Evolutionary conservation across 2,329 filamentous ascomycete species (phyloP).

Genomic region (Aspergillus latus): DNA sequence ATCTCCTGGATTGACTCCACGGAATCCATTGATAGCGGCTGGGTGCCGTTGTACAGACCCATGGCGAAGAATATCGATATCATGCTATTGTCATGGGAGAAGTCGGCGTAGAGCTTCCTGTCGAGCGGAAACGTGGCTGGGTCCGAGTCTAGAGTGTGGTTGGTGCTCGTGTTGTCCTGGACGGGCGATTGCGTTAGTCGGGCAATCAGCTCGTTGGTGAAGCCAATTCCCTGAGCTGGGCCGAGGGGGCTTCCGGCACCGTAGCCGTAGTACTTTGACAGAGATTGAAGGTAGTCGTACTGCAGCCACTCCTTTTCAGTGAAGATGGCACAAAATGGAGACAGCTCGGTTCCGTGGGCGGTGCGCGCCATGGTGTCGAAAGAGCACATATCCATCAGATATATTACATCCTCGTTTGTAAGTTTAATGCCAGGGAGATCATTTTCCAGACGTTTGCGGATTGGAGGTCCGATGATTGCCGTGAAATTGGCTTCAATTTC

Average conservation of each 20-base stretch:
- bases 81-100: constrained; percentile 90
- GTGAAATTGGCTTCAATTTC: constrained; percentile 60
- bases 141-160: constrained; percentile 70
- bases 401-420: constrained; percentile 61
- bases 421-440: constrained; percentile 69
- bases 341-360: constrained; percentile 53
- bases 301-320: constrained; percentile 68
- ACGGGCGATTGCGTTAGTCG: constrained; percentile 71
- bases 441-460: constrained; percentile 67
- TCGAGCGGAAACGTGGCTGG: constrained; percentile 71
- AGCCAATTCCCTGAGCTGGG: constrained; percentile 83
- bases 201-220: constrained; percentile 81
- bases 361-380: constrained; percentile 72
- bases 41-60: constrained; percentile 70
- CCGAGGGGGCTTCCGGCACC: constrained; percentile 74
- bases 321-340: constrained; percentile 76
- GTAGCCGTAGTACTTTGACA: constrained; percentile 84
- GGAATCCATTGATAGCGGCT: constrained; percentile 53
- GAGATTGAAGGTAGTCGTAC: constrained; percentile 77
- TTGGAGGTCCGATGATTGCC: constrained; percentile 63
- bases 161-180: constrained; percentile 70
- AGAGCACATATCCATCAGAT: constrained; percentile 85
- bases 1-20: constrained; percentile 52
- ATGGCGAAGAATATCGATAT: constrained; percentile 72
- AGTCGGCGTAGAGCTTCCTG: constrained; percentile 75